Evolutionary conservation across 352 stramenopile species (phyloP), one percentile per base, ranked within the genome.

Genomic region (Pythium pyrilobum): DNA sequence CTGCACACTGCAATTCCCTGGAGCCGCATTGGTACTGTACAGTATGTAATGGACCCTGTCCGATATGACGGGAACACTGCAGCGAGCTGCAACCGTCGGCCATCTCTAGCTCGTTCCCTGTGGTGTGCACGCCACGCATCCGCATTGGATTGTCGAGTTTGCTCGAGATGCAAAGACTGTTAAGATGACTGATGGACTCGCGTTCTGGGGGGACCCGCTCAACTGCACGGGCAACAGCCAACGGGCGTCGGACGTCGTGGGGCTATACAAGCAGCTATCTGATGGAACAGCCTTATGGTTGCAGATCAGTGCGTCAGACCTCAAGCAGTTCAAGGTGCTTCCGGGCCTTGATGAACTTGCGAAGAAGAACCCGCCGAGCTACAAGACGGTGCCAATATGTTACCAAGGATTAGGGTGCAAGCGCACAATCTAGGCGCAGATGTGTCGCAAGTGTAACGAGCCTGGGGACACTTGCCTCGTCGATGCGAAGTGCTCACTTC

Each of bases 191-290:
- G 59, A 59, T 6, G 66, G 74, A 9, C 66, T 87, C n/a, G 33
- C 60, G 2, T 92, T 92, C 68, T 92, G 81, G 81, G 59, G 74
- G 3, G 56, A 88, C 33, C 77, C 81, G 27, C 52, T 77, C 2
- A 74, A 87, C 73, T 40, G 56, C 18, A 66, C 64, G 0, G 73
- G 71, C 24, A 92, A 92, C 57, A 36, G 50, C 8, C 64, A 62
- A n/a, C 77, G 81, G 27, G 70, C 81, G 1, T 21, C 75, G 33
- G 70, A 69, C 32, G 63, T 85, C 7, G 44, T 90, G 1, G 36
- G 57, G n/a, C 69, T 67, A 11, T 92, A 88, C 68, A 47, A 71
- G 40, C 41, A 68, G 46, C 67, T 75, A 0, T 40, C 84, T 0
- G 21, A 36, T 12, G 52, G 50, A 8, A 34, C 44, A 5, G 73